A percentile compares a stretch with the other conserved stretches of the same genome.
phyloP scores from a whole-genome alignment of 345 rosid species.

The Combretum micranthum region DNA sequence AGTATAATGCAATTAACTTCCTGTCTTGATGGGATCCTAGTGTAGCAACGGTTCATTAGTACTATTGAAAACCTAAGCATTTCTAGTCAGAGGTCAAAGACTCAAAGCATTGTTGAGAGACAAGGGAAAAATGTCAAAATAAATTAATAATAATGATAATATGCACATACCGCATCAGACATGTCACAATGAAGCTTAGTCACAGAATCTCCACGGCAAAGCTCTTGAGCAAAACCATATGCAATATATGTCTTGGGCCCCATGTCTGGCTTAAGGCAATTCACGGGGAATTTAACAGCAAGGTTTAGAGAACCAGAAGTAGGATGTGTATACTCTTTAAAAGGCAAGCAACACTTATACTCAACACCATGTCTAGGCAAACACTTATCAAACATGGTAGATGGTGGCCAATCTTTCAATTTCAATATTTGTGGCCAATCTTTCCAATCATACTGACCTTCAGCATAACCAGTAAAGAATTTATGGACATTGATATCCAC shows the following conservation, averaged over 20 bases:
- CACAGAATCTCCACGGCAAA: conserved; percentile 83
- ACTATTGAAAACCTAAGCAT: too few relatives aligned
- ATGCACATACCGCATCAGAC: conserved; percentile 72
- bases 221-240: conserved; percentile 59
- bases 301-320: conserved; percentile 48
- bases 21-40: too few relatives aligned
- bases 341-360: conserved; percentile 58
- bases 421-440: conserved; percentile 62
- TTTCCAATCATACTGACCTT: conserved; percentile 20
- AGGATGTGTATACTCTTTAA: conserved; percentile 74
- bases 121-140: not conserved
- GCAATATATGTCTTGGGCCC: conserved; percentile 85
- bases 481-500: conserved; percentile 32
- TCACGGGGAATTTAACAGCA: conserved; percentile 44
- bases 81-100: too few relatives aligned
- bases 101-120: too few relatives aligned
- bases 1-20: too few relatives aligned
- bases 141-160: not conserved
- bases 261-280: conserved; percentile 64
- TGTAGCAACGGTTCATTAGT: too few relatives aligned
- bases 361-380: conserved; percentile 70
- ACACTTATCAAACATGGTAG: conserved; percentile 40
- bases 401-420: conserved; percentile 85
- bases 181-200: conserved; percentile 87
- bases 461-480: conserved; percentile 53